Base-by-base conservation (phyloP, 129 eudicot genomes). In the Flaveria linearis region DNA sequence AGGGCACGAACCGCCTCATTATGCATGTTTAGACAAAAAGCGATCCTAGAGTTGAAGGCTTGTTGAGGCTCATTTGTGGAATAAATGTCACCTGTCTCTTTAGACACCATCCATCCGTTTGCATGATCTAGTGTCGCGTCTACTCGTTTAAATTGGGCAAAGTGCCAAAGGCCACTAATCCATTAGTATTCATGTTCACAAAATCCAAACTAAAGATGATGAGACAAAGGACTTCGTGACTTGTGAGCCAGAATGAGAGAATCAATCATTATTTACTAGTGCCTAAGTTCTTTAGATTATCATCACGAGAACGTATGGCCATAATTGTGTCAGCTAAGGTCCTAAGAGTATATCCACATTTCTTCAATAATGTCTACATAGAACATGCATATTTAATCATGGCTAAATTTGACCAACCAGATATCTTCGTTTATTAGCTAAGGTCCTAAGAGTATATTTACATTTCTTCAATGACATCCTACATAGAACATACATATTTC, bases 371-470 rank as follows among this genome's bases (percentile, higher is more conserved):
- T 28, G 15, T 16, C 68, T 41, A 81, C 30, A 70, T 61, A 51
- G n/a, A 69, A 43, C 20, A 20, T 4, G 39, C 14, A 76, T 47
- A 49, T 45, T 39, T 45, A 25, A 28, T 60, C 10, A 23, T 39
- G 20, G 28, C 36, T 71, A 39, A 20, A 51, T 12, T 69, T 64
- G 5, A 73, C 17, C 78, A 81, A 91, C 98, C 93, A 91, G 99
- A 87, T 94, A 94, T 84, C 99, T 89, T 78, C 99, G 79, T 81
- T 94, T 94, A 78, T 94, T 94, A 16, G 45, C 69, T 15, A 63
- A 63, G 43, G 43, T 33, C 45, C 4, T 63, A 63, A 63, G 69
- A 28, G 22, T 14, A 63, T 33, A 63, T 30, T 45, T 15, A 63
- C 1, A 33, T 1, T 28, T n/a, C 20, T 63, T 71, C 42, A 47